Evolutionary conservation across 805 yeast species (phyloP), one percentile per base, ranked within the genome.

Genomic region (Ascoidea asiatica): DNA sequence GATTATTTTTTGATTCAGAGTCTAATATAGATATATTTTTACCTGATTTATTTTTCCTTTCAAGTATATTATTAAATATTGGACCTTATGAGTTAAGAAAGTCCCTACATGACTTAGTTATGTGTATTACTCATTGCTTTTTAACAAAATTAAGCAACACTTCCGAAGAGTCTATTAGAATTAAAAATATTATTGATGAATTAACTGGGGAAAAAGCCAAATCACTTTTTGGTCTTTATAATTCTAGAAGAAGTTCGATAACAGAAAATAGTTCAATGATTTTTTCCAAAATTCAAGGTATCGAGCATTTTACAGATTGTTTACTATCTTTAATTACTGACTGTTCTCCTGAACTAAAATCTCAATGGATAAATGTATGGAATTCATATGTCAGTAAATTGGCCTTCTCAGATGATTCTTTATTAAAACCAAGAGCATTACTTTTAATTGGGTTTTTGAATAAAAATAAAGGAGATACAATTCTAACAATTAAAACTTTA

Each of bases 221-320:
- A 47, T 67, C 76, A 72, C 55, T 76, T 29, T 75, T 75, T 58
- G 81, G 81, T 0, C 55, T 75, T 43, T 70, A 72, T 1, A 62
- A 75, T 48, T 63, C 61, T 17, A 61, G 57, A 18, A 48, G 56
- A 38, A 49, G 57, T 35, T 47, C 44, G 17, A 11, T 46, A 6
- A 6, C 41, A 8, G n/a, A 13, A 19, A n/a, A 29, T 29, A 15
- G 35, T 29, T 29, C 35, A 2, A 11, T 29, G 15, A 15, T 29
- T 29, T 8, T 29, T 11, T 11, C 35, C 8, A 29, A 29, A 3
- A 11, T 29, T 29, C 35, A 8, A 11, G 35, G 35, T 2, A 8
- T 29, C 8, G 35, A 29, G 15, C 15, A 11, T 11, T 29, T 29
- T 3, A 3, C 15, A 2, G 35, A 29, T 29, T 29, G 15, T 29